Evolutionary conservation across 176 grass and related monocot genomes (phyloP).

Genomic region (Phragmites australis): DNA sequence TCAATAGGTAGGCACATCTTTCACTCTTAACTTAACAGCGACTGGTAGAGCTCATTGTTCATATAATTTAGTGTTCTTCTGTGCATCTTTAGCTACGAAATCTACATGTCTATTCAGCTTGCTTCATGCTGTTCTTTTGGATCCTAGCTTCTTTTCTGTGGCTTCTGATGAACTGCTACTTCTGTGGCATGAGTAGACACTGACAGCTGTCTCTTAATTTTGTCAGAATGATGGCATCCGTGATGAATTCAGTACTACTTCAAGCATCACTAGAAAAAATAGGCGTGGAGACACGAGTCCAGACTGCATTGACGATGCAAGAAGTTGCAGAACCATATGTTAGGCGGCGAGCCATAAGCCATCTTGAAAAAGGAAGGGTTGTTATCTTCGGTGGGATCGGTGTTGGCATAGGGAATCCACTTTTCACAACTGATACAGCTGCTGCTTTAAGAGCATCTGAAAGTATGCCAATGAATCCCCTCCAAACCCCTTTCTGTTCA

Average conservation of each 20-base stretch:
- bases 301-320: slow-evolving; percentile 81
- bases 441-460: slow-evolving; percentile 90
- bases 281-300: slow-evolving; percentile 76
- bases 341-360: slow-evolving; percentile 79
- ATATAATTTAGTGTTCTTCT: slow-evolving; percentile 5
- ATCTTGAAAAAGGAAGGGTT: slow-evolving; percentile 92
- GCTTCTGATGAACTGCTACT: slow-evolving; percentile 6
- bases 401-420: slow-evolving; percentile 65
- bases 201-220: not conserved
- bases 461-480: slow-evolving; percentile 49
- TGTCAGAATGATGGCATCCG: slow-evolving; percentile 92
- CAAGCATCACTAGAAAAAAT: slow-evolving; percentile 94
- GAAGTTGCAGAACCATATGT: slow-evolving; percentile 92
- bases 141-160: slow-evolving; percentile 25
- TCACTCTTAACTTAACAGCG: not conserved
- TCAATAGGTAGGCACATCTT: not conserved
- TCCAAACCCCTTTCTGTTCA: not conserved
- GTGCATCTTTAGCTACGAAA: slow-evolving; percentile 4
- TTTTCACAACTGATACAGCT: slow-evolving; percentile 84
- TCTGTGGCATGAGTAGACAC: slow-evolving; percentile 4
- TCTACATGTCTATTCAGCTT: not conserved
- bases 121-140: slow-evolving; percentile 1
- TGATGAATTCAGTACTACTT: slow-evolving; percentile 91
- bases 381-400: slow-evolving; percentile 86
- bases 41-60: not conserved